Evolutionary conservation across 139 green algal species (phyloP).

Genomic region (Closterium sp.): DNA sequence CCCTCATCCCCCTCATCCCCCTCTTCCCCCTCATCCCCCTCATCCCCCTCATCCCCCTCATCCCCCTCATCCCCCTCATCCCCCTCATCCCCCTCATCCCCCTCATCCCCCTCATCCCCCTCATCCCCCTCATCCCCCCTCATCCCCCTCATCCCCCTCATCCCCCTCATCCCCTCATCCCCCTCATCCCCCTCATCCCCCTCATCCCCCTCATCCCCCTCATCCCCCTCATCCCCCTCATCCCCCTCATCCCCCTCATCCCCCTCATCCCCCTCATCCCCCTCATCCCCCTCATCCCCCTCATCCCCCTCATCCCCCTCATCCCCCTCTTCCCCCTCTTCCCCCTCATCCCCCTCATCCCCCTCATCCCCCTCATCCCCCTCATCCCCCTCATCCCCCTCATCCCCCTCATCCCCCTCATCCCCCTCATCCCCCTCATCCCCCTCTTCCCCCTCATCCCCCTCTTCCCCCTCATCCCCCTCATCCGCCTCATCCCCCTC

Average conservation of each 20-base stretch:
- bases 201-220: not conserved
- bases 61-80: too few species aligned
- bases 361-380: not conserved
- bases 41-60: too few species aligned
- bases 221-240: not conserved
- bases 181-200: not conserved
- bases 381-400: too few species aligned
- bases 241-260: not conserved
- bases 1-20: too few species aligned
- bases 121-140: not conserved
- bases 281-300: not conserved
- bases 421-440: too few species aligned
- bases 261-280: not conserved
- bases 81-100: too few species aligned
- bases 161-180: too few species aligned
- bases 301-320: not conserved
- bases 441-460: not conserved
- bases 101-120: too few species aligned
- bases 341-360: not conserved
- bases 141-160: not conserved
- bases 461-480: not conserved
- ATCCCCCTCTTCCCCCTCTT: not conserved
- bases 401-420: not conserved
- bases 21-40: too few species aligned
- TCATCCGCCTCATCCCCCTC: not conserved